A percentile compares a stretch with the other conserved stretches of the same genome.
Evolutionary conservation across 371 early-diverging fungal genomes (phyloP).

Genomic region (Syncephalastrum contaminatum): DNA sequence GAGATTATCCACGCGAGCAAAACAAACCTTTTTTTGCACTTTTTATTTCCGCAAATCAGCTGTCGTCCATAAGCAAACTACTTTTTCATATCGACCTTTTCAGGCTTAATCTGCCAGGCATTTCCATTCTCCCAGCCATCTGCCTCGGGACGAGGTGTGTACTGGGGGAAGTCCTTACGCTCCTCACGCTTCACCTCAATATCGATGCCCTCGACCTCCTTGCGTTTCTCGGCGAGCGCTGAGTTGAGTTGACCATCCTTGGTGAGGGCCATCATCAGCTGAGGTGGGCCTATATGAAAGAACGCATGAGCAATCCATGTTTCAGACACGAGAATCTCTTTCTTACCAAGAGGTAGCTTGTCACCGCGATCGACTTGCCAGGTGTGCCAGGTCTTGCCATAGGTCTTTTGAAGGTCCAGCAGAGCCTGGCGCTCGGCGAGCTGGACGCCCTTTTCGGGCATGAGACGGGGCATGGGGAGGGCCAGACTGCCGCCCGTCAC

Average conservation of each 20-base stretch:
- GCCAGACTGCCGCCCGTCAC: slow-evolving; percentile 38
- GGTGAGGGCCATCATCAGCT: slow-evolving; percentile 26
- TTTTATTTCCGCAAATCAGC: too few relatives aligned
- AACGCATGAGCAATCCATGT: not conserved
- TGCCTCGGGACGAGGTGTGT: slow-evolving; percentile 13
- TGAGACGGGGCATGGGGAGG: slow-evolving; percentile 19
- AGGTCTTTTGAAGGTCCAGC: slow-evolving; percentile 18
- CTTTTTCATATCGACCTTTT: slow-evolving; percentile 4
- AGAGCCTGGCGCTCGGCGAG: slow-evolving; percentile 24
- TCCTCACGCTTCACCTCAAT: slow-evolving; percentile 12
- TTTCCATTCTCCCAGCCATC: slow-evolving; percentile 18
- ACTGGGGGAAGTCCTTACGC: slow-evolving; percentile 13
- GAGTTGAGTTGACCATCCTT: slow-evolving; percentile 16
- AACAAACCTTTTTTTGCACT: too few relatives aligned
- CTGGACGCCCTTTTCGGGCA: slow-evolving; percentile 26
- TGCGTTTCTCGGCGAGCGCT: slow-evolving; percentile 8
- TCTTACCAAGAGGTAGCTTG: slow-evolving; percentile 15
- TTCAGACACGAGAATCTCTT: not conserved
- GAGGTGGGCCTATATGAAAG: slow-evolving; percentile 17
- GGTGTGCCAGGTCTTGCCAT: slow-evolving; percentile 27
- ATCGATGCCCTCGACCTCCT: slow-evolving; percentile 15
- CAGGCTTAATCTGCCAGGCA: slow-evolving; percentile 2
- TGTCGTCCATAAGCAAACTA: not conserved
- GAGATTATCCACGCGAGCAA: too few relatives aligned
- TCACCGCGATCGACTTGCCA: slow-evolving; percentile 25